phyloP scores from a whole-genome alignment of 2,329 filamentous ascomycete species.

The Plenodomus lindquistii region DNA sequence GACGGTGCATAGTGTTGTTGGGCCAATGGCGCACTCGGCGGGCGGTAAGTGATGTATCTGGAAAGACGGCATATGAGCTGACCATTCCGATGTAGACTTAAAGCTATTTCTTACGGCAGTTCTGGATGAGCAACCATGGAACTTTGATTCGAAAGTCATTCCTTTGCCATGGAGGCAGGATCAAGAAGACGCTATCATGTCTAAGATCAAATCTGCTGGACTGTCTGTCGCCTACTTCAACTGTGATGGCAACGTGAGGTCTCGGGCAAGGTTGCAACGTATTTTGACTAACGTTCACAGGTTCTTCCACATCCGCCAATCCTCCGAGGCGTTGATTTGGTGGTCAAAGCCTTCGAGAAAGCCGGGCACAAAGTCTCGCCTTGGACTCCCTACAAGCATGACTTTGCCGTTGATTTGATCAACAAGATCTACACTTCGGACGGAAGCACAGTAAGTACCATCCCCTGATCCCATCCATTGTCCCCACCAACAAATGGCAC shows the following conservation, averaged over 20 bases:
- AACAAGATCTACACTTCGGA: conserved; percentile 3
- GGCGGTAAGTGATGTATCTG: conserved; percentile 23
- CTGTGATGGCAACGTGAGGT: conserved; percentile 10
- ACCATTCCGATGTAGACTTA: conserved; percentile 30
- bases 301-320: conserved; percentile 8
- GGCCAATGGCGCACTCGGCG: conserved; percentile 49
- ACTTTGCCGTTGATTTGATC: conserved; percentile 5
- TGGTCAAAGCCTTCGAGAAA: conserved; percentile 1
- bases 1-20: conserved; percentile 61
- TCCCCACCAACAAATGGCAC: background rate
- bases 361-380: conserved; percentile 5
- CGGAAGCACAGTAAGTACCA: background rate
- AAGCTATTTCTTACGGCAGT: conserved; percentile 58
- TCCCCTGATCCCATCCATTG: background rate
- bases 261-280: conserved; percentile 21
- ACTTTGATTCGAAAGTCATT: conserved; percentile 63
- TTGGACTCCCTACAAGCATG: conserved; percentile 5
- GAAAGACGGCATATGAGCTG: background rate
- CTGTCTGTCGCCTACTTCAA: conserved; percentile 59
- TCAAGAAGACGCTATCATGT: conserved; percentile 4
- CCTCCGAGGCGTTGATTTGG: conserved; percentile 3
- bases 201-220: conserved; percentile 39
- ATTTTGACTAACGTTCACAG: background rate
- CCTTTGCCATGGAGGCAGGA: conserved; percentile 61
- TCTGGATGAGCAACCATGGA: conserved; percentile 63